Evolutionary conservation across 768 basidiomycete genomes (phyloP).

Genomic region (Lentinula sp.): DNA sequence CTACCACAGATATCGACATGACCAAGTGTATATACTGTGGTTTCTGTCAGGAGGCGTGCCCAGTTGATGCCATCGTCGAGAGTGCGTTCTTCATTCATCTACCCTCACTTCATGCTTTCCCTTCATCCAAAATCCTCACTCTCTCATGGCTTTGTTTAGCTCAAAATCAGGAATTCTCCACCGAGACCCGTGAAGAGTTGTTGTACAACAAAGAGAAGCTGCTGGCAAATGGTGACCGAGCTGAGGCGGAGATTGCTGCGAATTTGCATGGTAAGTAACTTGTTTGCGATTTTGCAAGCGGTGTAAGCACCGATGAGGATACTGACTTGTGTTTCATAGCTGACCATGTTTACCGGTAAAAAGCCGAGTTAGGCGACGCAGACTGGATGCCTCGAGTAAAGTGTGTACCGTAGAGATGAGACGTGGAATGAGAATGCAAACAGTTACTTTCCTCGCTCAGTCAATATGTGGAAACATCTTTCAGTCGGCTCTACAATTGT

Average conservation of each 20-base stretch:
- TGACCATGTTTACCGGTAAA: constrained; percentile 83
- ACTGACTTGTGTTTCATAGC: constrained; percentile 33
- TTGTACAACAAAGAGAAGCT: constrained; percentile 99
- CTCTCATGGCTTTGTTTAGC: constrained; percentile 38
- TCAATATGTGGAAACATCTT: neutral
- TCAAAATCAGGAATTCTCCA: constrained; percentile 96
- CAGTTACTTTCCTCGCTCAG: neutral
- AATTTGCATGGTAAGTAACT: constrained; percentile 57
- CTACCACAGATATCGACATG: constrained; percentile 88
- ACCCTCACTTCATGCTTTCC: neutral
- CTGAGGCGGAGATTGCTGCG: constrained; percentile 96
- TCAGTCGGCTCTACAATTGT: neutral
- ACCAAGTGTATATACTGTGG: constrained; percentile 99
- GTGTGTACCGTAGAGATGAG: neutral
- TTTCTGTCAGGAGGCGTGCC: constrained; percentile 99
- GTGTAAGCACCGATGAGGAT: constrained; percentile 4
- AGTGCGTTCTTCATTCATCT: constrained; percentile 46
- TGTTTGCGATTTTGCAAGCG: constrained; percentile 20
- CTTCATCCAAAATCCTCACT: neutral
- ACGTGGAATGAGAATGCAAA: neutral
- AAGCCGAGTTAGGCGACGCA: neutral
- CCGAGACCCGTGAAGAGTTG: constrained; percentile 96
- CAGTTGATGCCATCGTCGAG: constrained; percentile 99
- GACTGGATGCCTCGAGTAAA: neutral
- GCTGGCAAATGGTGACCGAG: constrained; percentile 90